Evolutionary conservation across 2,329 filamentous ascomycete species (phyloP).

Genomic region (Seiridium cupressi): DNA sequence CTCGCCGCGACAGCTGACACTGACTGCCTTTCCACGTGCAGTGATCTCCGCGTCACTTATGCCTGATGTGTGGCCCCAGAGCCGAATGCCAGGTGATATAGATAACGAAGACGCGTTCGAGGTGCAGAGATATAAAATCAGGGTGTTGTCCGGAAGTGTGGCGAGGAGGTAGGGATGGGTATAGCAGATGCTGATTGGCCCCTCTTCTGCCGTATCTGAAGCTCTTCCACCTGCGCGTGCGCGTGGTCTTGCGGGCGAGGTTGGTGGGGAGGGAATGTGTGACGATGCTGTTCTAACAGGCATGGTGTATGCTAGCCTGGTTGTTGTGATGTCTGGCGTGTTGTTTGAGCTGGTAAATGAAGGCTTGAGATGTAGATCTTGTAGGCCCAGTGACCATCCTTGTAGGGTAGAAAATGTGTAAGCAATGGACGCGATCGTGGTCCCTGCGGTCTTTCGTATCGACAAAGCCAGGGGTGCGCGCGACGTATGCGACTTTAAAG

Average conservation of each 20-base stretch:
- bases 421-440: conserved; percentile 78
- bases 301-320: conserved; percentile 37
- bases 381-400: conserved; percentile 89
- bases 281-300: conserved; percentile 24
- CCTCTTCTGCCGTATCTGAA: conserved; percentile 22
- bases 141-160: conserved; percentile 82
- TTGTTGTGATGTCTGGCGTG: conserved; percentile 33
- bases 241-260: conserved; percentile 22
- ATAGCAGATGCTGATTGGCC: conserved; percentile 66
- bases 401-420: conserved; percentile 77
- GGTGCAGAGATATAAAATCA: conserved; percentile 78
- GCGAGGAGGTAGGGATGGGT: conserved; percentile 82
- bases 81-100: conserved; percentile 70
- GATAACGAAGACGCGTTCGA: conserved; percentile 65
- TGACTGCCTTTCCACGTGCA: conserved; percentile 81
- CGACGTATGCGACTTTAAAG: conserved; percentile 76
- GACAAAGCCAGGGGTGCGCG: conserved; percentile 79
- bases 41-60: conserved; percentile 85
- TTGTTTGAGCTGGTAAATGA: conserved; percentile 21
- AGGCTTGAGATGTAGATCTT: conserved; percentile 70
- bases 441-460: conserved; percentile 63
- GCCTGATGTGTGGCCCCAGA: conserved; percentile 91
- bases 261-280: conserved; percentile 16
- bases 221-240: not conserved
- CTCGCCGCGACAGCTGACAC: conserved; percentile 77